Conservation (phyloP, 2,329 filamentous ascomycete genomes). For the Fusarium sp. region DNA sequence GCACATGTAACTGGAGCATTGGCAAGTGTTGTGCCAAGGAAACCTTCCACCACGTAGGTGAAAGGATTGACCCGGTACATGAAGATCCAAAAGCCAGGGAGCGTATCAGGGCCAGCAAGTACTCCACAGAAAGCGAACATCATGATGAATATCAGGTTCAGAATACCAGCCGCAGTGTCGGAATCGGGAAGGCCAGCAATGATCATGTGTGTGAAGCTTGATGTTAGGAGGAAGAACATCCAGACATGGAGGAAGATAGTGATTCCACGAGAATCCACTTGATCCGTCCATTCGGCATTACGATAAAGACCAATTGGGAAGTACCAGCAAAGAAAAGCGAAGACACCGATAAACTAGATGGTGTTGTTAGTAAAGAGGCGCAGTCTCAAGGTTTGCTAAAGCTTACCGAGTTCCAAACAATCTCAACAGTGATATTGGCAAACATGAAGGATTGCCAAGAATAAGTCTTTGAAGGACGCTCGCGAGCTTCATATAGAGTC, state of each 20-base stretch:
- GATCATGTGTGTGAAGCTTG: slow-evolving; percentile 74
- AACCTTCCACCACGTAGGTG: slow-evolving; percentile 77
- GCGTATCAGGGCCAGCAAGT: slow-evolving; percentile 67
- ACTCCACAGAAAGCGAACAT: slow-evolving; percentile 74
- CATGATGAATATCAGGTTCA: slow-evolving; percentile 73
- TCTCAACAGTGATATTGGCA: slow-evolving; percentile 71
- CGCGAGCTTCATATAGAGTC: slow-evolving; percentile 76
- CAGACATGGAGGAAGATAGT: slow-evolving; percentile 74
- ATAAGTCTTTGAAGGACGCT: slow-evolving; percentile 75
- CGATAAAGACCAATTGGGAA: slow-evolving; percentile 74
- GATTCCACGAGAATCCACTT: slow-evolving; percentile 64
- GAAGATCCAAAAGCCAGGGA: slow-evolving; percentile 82
- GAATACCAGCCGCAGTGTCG: slow-evolving; percentile 74
- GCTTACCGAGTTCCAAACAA: slow-evolving; percentile 75
- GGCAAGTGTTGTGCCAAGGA: slow-evolving; percentile 74
- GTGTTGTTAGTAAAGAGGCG: background rate
- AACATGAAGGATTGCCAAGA: slow-evolving; percentile 77
- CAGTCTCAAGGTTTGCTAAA: fast-evolving
- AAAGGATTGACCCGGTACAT: slow-evolving; percentile 82
- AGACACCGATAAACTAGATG: slow-evolving; percentile 51
- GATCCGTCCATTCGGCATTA: slow-evolving; percentile 67
- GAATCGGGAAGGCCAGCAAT: slow-evolving; percentile 74
- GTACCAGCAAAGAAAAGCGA: slow-evolving; percentile 76
- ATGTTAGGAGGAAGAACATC: slow-evolving; percentile 74
- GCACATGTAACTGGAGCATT: slow-evolving; percentile 56